A percentile compares a stretch with the other conserved stretches of the same genome.
Conservation (phyloP, 2,329 filamentous ascomycete species). For the Blastomyces gilchristii region DNA sequence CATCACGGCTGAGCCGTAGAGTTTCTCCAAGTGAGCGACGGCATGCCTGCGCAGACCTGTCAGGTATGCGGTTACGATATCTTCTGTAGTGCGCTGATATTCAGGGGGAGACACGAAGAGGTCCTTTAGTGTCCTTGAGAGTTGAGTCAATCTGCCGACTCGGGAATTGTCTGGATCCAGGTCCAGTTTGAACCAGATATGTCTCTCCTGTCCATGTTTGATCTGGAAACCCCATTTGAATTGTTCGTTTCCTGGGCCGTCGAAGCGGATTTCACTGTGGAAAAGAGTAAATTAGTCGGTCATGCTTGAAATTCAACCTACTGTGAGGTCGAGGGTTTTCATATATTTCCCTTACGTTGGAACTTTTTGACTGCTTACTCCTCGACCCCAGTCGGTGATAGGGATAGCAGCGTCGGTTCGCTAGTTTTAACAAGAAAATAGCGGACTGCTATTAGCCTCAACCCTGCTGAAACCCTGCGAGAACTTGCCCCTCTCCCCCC, state of each 20-base stretch:
- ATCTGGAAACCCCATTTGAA: constrained; percentile 8
- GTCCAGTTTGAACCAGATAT: constrained; percentile 8
- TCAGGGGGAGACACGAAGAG: constrained; percentile 7
- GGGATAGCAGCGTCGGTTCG: constrained; percentile 4
- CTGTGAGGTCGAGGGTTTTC: not conserved
- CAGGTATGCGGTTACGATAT: constrained; percentile 5
- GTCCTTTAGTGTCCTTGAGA: constrained; percentile 4
- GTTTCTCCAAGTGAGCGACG: constrained; percentile 5
- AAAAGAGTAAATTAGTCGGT: not conserved
- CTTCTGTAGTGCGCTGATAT: constrained; percentile 5
- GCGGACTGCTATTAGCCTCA: not conserved
- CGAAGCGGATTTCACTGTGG: constrained; percentile 5
- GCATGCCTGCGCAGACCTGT: constrained; percentile 5
- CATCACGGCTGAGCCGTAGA: constrained; percentile 3
- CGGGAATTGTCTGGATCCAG: constrained; percentile 4
- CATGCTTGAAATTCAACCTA: not conserved
- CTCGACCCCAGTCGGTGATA: constrained; percentile 6
- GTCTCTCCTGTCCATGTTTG: constrained; percentile 5
- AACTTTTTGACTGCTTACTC: constrained; percentile 8
- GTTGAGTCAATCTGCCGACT: constrained; percentile 4
- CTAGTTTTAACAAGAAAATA: not conserved
- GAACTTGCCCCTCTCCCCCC: not conserved
- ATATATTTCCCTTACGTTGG: constrained; percentile 4
- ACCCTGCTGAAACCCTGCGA: no score
- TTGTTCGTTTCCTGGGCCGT: constrained; percentile 3